A percentile compares a stretch with the other conserved stretches of the same genome.
These are phyloP conservation scores for Quercus alba DNA, from an alignment of 306 rosid genomes.

Conservation along the genomic window DNA sequence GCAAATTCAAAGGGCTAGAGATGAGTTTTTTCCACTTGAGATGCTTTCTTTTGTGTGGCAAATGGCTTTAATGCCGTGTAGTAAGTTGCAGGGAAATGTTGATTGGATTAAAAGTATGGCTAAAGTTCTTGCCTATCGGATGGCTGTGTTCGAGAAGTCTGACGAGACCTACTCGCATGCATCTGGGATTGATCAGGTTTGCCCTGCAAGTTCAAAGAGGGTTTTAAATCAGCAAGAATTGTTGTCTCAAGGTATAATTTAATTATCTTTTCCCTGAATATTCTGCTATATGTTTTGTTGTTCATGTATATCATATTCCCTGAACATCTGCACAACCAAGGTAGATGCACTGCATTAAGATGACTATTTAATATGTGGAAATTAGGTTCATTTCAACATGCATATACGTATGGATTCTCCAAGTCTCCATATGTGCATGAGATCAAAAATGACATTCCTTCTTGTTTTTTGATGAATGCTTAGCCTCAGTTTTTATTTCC, in stretches of 20 bases:
- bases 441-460: background rate
- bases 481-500: background rate
- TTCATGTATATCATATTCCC: background rate
- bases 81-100: background rate
- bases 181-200: background rate
- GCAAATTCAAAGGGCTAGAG: slow-evolving; percentile 1
- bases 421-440: background rate
- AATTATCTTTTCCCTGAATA: background rate
- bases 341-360: background rate
- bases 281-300: background rate
- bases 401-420: background rate
- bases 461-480: background rate
- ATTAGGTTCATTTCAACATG: background rate
- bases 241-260: background rate
- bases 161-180: background rate
- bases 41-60: slow-evolving; percentile 5
- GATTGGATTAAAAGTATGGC: background rate
- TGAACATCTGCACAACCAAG: background rate
- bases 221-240: background rate
- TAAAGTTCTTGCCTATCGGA: background rate
- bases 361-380: background rate
- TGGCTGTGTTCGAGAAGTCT: background rate
- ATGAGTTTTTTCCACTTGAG: background rate
- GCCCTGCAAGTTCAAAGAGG: background rate
- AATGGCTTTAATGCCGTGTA: background rate